Evolutionary conservation across 371 early-diverging fungal species (phyloP).

Genomic region (Batrachochytrium dendrobatidis): DNA sequence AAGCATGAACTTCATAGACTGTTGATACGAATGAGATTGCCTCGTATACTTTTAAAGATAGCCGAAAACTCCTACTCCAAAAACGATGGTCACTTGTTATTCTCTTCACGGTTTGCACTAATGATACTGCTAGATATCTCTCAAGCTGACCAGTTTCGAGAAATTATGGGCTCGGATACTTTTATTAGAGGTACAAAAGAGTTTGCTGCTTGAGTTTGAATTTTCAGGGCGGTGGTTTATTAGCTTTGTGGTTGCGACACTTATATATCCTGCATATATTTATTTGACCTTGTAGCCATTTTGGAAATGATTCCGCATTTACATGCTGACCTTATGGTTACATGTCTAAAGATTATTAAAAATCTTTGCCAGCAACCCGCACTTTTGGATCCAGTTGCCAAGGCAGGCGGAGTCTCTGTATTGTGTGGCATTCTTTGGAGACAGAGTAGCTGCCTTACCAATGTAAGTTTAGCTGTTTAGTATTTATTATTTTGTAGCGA

Average conservation of each 20-base stretch:
- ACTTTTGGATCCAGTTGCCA: neutral
- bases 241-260: neutral
- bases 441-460: neutral
- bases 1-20: neutral
- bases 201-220: neutral
- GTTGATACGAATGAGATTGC: neutral
- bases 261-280: neutral
- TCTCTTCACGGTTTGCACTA: neutral
- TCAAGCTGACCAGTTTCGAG: neutral
- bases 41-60: neutral
- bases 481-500: neutral
- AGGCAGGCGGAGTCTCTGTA: neutral
- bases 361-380: conserved; percentile 13
- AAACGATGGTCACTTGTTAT: neutral
- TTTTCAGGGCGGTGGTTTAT: neutral
- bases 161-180: neutral
- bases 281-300: neutral
- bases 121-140: conserved; percentile 1
- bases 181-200: neutral
- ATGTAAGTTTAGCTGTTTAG: neutral
- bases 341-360: conserved; percentile 6
- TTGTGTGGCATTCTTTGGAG: neutral
- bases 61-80: neutral
- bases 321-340: neutral
- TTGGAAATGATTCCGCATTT: neutral